These are phyloP conservation scores for Colletotrichum orchidophilum DNA, from an alignment of 2,329 filamentous ascomycete species.

Conservation along the genomic window DNA sequence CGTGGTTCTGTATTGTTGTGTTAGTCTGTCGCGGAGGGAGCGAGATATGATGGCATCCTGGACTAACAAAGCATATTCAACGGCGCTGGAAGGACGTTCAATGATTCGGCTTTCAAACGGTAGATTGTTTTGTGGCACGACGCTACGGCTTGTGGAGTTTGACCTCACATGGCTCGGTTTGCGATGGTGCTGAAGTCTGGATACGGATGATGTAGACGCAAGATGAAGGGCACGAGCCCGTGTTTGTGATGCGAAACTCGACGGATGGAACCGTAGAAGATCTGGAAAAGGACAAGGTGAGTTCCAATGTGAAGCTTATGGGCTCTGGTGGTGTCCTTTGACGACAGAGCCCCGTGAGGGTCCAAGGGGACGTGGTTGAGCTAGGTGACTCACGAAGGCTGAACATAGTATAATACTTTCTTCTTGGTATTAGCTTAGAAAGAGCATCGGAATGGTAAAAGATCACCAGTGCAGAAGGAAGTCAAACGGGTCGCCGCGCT, in stretches of 20 bases:
- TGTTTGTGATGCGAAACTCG: neutral
- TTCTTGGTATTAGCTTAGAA: neutral
- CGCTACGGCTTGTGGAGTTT: neutral
- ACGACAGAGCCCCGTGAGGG: neutral
- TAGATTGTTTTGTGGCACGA: neutral
- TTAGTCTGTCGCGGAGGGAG: neutral
- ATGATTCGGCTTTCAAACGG: neutral
- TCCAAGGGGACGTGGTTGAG: neutral
- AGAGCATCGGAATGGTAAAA: neutral
- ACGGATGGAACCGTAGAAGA: neutral
- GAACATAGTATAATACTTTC: neutral
- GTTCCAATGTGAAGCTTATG: neutral
- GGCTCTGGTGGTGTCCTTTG: neutral
- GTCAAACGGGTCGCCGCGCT: neutral
- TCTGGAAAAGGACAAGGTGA: neutral
- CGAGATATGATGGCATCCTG: neutral
- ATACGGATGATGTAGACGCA: neutral
- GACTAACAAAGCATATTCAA: conserved; percentile 36
- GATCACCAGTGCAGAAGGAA: neutral
- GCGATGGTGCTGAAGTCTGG: neutral
- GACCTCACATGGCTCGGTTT: neutral
- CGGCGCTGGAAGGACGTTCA: conserved; percentile 9
- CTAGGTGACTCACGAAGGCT: neutral
- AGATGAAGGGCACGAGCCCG: neutral
- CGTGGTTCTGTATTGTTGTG: conserved; percentile 55